Evolutionary conservation across 441 rosid genomes (phyloP), one percentile per base, ranked within the genome.

Genomic region (Dalechampia spathulata): DNA sequence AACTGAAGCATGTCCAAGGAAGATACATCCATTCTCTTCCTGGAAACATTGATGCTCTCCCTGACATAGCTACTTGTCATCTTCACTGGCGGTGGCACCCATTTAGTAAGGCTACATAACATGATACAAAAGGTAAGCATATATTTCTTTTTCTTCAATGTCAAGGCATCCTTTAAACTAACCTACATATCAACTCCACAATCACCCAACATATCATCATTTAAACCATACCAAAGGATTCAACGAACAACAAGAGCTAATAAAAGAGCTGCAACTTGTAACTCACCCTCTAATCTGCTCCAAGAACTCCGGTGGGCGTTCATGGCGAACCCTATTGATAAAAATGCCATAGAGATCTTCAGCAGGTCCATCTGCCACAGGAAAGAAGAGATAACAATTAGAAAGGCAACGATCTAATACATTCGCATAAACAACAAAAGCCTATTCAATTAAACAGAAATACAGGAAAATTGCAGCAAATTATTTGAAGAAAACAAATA

Each of bases 11-110:
- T 92, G 48, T 92, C 96, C 77, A 89, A 77, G 57, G 85, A 68
- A 63, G 91, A 73, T 40, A 92, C 95, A 66, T 88, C 99, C 99
- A 92, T 92, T 77, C 99, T 80, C 83, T 83, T 88, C 54, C 86
- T 62, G 4, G 99, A 82, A 45, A 82, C 77, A 49, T 92, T 64
- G 4, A 89, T 86, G 74, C 65, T 84, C 54, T 82, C 83, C 58
- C 73, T 78, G 46, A 85, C 94, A 64, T 59, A 85, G 66, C 73
- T 73, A 61, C 96, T 77, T 10, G 92, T 81, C 90, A 89, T 89
- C 83, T 88, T 92, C 54, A 92, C 83, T 0, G 98, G 96, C 36
- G 95, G 94, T 25, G 96, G 98, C 6, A 86, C 98, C 98, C 98
- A 88, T 76, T 92, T 88, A 19, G 96, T 88, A 63, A 88, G 93